Evolutionary conservation across 345 rosid species (phyloP), one percentile per base, ranked within the genome.

Genomic region (Brassica carinata): DNA sequence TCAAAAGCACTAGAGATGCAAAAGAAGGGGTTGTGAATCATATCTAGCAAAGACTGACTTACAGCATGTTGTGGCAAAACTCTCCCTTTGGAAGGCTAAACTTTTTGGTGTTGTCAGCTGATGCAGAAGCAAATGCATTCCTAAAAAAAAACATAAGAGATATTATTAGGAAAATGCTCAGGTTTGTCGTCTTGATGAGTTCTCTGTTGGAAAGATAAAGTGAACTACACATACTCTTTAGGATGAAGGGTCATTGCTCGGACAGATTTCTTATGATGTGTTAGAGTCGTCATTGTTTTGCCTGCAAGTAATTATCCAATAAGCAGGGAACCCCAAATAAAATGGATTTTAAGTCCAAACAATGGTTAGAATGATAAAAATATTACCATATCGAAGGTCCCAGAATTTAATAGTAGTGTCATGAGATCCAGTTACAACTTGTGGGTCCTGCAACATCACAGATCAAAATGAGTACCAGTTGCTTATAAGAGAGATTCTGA

Each of bases 401-500:
- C 97, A 92, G 82, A 92, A 96, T 87, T 94, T 96, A 61, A 96
- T 91, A 75, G 99, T 96, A 4, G 94, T 62, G 80, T 96, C 99
- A 82, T 96, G 98, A 18, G 99, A 92, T 77, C 99, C 99, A 14
- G 99, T 94, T 67, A 96, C 97, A 70, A 96, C 99, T 89, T 94
- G 97, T 23, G 99, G 99, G 85, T 96, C 98, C 98, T 96, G 87
- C 64, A 78, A 83, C 61, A 81, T 27, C 64, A 55, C 18, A 77
- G 64, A 75, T 45, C 79, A 83, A 31, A 61, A 38, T 78, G 27
- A 64, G 36, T 23, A 8, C 59, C 63, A 70, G 29, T 58, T 71
- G 68, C 70, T 6, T 43, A 8, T 0, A 65, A 9, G 61, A 57
- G 7, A 18, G 19, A 48, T 43, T 17, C 69, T 17, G 7, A 26